A percentile compares a stretch with the other conserved stretches of the same genome.
These are phyloP conservation scores for Yarrowia porcina DNA, from an alignment of 805 yeast genomes.

Conservation along the genomic window DNA sequence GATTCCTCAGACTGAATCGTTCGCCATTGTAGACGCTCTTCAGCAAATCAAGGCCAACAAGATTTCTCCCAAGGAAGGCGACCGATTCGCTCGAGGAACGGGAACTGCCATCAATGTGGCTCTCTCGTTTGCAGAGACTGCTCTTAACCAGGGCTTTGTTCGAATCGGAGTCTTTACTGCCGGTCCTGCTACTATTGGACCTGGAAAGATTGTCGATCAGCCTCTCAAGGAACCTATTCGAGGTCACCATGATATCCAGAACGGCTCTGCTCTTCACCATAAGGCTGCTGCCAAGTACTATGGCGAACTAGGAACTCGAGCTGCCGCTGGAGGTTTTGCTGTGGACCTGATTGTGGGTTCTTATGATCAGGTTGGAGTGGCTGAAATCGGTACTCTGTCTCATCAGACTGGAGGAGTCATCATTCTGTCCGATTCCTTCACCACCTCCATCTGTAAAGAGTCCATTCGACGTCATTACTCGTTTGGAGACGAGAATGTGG, in stretches of 20 bases:
- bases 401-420: conserved; percentile 85
- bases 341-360: conserved; percentile 92
- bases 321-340: conserved; percentile 69
- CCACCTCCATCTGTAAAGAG: conserved; percentile 90
- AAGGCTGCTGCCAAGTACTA: conserved; percentile 80
- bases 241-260: conserved; percentile 94
- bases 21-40: conserved; percentile 71
- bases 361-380: conserved; percentile 92
- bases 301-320: conserved; percentile 65
- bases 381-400: conserved; percentile 82
- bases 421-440: conserved; percentile 84
- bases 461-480: conserved; percentile 77
- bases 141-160: conserved; percentile 74
- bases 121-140: conserved; percentile 70
- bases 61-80: conserved; percentile 76
- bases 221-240: conserved; percentile 93
- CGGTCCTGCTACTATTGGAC: conserved; percentile 92
- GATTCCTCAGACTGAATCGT: conserved; percentile 72
- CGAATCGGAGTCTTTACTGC: conserved; percentile 86
- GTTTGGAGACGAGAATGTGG: conserved; percentile 16
- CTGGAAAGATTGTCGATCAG: conserved; percentile 89
- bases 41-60: conserved; percentile 76
- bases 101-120: conserved; percentile 92
- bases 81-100: conserved; percentile 84
- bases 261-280: conserved; percentile 80